These are phyloP conservation scores for Stachybotrys chlorohalonatus DNA, from an alignment of 2,329 filamentous ascomycete genomes.

Conservation along the genomic window DNA sequence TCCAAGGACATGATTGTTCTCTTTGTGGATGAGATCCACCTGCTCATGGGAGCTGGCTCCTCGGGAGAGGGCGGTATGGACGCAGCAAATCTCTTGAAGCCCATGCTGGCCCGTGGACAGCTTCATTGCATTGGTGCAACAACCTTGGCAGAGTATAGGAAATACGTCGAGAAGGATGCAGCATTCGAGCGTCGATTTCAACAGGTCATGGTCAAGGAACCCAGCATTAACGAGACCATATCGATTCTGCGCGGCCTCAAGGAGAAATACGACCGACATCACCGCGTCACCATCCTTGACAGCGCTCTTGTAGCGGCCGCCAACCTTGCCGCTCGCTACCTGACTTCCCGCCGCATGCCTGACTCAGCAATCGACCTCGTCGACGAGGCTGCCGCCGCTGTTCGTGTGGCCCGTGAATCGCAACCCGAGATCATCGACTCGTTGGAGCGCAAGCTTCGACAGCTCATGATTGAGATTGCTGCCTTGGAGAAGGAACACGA, in stretches of 20 bases:
- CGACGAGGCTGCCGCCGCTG: conserved; percentile 94
- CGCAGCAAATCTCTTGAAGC: conserved; percentile 93
- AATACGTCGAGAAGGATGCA: conserved; percentile 98
- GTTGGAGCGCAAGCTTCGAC: conserved; percentile 78
- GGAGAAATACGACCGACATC: conserved; percentile 96
- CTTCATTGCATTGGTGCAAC: conserved; percentile 97
- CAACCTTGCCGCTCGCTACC: conserved; percentile 86
- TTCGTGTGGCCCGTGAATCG: conserved; percentile 89
- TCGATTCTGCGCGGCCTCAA: conserved; percentile 98
- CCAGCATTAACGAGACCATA: conserved; percentile 77
- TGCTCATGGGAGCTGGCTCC: conserved; percentile 94
- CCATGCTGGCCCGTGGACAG: conserved; percentile 94
- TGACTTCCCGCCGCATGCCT: conserved; percentile 81
- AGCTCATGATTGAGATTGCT: conserved; percentile 95
- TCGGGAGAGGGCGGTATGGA: conserved; percentile 98
- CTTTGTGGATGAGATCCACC: conserved; percentile 97
- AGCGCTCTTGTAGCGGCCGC: conserved; percentile 85
- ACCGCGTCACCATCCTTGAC: conserved; percentile 94
- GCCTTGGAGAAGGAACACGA: conserved; percentile 91
- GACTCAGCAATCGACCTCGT: conserved; percentile 96
- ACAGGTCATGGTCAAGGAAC: conserved; percentile 95
- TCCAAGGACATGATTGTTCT: conserved; percentile 95
- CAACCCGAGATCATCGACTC: conserved; percentile 95
- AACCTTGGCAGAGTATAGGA: conserved; percentile 89
- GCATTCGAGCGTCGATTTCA: conserved; percentile 98